phyloP scores from a whole-genome alignment of 352 stramenopile species.

The Phytophthora pseudosyringae region DNA sequence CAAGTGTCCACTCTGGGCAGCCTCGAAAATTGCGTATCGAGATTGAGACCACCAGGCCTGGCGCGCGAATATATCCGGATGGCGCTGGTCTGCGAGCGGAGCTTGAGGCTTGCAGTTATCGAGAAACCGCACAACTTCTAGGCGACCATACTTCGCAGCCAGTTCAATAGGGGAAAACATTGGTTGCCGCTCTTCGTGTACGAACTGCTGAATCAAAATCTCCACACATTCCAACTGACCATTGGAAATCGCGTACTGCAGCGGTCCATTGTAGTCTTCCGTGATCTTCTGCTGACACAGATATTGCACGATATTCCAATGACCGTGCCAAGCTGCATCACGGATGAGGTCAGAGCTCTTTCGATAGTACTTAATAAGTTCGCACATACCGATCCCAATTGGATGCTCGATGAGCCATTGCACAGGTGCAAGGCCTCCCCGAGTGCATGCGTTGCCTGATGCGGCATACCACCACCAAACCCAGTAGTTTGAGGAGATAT shows the following conservation, averaged over 20 bases:
- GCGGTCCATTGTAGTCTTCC: neutral
- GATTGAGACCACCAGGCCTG: neutral
- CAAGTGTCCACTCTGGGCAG: constrained; percentile 3
- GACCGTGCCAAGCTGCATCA: neutral
- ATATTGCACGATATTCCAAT: neutral
- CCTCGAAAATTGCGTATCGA: neutral
- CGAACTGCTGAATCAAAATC: neutral
- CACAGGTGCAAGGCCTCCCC: neutral
- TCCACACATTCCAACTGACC: neutral
- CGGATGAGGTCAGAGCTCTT: neutral
- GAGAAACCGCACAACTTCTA: neutral
- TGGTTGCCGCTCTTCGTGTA: neutral
- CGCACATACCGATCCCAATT: neutral
- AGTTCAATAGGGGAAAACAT: neutral
- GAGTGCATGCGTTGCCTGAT: neutral
- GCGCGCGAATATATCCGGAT: neutral
- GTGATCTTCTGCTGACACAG: neutral
- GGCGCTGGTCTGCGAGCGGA: neutral
- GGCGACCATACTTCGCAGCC: neutral
- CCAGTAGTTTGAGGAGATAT: neutral
- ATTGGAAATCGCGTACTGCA: neutral
- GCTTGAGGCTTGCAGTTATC: neutral
- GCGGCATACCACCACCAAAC: neutral
- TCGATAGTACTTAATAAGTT: neutral
- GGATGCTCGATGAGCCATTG: constrained; percentile 17